Evolutionary conservation across 116 monocot genomes (phyloP).

Genomic region (Phalaenopsis hybrid): DNA sequence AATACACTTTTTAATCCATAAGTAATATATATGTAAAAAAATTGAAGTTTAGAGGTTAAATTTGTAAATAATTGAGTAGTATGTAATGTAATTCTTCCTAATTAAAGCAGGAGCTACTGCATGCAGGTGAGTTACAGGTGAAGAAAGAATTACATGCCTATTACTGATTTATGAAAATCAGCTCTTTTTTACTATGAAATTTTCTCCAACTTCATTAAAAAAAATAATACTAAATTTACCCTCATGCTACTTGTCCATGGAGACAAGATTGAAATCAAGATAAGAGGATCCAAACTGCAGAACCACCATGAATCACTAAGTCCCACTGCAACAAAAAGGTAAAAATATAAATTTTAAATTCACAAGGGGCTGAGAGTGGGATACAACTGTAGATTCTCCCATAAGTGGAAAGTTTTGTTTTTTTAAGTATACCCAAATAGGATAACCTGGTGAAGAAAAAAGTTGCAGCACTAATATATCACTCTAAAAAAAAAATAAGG

Average conservation of each 20-base stretch:
- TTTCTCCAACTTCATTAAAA: not conserved
- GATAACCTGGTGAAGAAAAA: not conserved
- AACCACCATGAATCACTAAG: slow-evolving; percentile 8
- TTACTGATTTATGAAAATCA: not conserved
- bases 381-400: not conserved
- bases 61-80: too few species aligned
- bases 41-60: too few species aligned
- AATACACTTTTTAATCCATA: too few species aligned
- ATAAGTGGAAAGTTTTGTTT: not conserved
- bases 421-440: not conserved
- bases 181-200: not conserved
- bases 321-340: not conserved
- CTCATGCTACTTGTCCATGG: not conserved
- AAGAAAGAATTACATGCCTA: not conserved
- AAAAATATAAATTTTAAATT: too few species aligned
- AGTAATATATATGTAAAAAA: not conserved
- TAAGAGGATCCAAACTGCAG: not conserved
- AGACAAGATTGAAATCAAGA: not conserved
- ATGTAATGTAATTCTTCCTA: not conserved
- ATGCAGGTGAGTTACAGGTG: not conserved
- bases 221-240: too few species aligned
- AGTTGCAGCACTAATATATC: not conserved
- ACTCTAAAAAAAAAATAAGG: not conserved
- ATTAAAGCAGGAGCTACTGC: not conserved
- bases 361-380: not conserved